phyloP scores from a whole-genome alignment of 345 rosid genomes.

The Combretum micranthum region DNA sequence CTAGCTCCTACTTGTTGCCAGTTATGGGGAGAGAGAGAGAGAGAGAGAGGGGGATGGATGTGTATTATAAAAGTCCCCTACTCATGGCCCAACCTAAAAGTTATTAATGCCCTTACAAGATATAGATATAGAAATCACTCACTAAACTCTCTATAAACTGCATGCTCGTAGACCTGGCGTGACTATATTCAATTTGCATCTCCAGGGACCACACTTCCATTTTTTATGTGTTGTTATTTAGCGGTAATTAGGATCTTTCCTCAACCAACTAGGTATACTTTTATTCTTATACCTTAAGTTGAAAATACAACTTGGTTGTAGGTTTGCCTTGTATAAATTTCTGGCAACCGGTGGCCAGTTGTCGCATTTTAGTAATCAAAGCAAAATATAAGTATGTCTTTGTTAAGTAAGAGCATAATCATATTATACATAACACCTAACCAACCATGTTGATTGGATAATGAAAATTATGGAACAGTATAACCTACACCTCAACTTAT shows the following conservation, averaged over 20 bases:
- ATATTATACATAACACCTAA: too few relatives aligned
- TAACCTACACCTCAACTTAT: too few relatives aligned
- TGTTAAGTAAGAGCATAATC: too few relatives aligned
- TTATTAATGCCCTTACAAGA: constrained; percentile 8
- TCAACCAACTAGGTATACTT: background rate
- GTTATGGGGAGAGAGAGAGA: constrained; percentile 2
- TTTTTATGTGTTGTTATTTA: background rate
- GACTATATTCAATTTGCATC: constrained; percentile 27
- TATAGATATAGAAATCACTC: constrained; percentile 24
- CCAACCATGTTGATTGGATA: too few relatives aligned
- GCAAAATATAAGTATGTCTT: too few relatives aligned
- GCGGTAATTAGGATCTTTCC: background rate
- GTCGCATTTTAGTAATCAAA: too few relatives aligned
- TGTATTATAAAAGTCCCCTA: constrained; percentile 5
- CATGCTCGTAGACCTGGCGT: constrained; percentile 24
- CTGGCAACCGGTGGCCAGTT: too few relatives aligned
- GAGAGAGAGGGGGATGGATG: constrained; percentile 9
- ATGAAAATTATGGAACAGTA: too few relatives aligned
- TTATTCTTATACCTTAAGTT: background rate
- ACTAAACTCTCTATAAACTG: constrained; percentile 18
- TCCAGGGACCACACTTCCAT: constrained; percentile 21
- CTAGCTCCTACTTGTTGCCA: background rate
- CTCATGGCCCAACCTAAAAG: constrained; percentile 8
- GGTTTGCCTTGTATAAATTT: background rate
- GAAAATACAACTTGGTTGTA: background rate